These are phyloP conservation scores for Chloris gayana DNA, from an alignment of 176 grass and related monocot genomes.

Conservation along the genomic window DNA sequence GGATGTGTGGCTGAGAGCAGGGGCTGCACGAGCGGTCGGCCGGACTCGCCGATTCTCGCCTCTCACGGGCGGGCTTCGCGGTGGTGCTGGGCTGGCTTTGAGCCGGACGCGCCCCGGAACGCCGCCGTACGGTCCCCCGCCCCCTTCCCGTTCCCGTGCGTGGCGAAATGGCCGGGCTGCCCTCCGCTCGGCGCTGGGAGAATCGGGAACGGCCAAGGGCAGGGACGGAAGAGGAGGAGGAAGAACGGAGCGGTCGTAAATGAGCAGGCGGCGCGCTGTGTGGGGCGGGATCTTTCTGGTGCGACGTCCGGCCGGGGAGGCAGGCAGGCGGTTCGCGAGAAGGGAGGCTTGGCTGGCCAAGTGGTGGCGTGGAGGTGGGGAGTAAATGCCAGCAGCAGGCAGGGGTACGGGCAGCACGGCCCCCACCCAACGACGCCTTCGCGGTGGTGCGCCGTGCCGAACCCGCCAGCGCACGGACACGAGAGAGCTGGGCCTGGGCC, in stretches of 20 bases:
- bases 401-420: constrained; percentile 12
- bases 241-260: background rate
- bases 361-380: background rate
- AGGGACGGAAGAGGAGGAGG: background rate
- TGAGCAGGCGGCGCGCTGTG: constrained; percentile 7
- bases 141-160: background rate
- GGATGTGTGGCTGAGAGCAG: no score
- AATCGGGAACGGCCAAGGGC: background rate
- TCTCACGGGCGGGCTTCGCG: no score
- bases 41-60: no score
- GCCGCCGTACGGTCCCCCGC: background rate
- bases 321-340: background rate
- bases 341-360: background rate
- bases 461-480: no score
- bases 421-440: background rate
- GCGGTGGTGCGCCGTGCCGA: background rate
- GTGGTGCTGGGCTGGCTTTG: background rate
- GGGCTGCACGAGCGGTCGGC: no score
- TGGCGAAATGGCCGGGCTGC: constrained; percentile 9
- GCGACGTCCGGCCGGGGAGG: constrained; percentile 10
- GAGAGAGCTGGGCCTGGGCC: no score
- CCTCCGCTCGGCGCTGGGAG: background rate
- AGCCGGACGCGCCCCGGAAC: background rate
- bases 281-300: constrained; percentile 12
- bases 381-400: constrained; percentile 20